Base-by-base conservation (phyloP, 306 rosid species). In the Glycine latifolia region DNA sequence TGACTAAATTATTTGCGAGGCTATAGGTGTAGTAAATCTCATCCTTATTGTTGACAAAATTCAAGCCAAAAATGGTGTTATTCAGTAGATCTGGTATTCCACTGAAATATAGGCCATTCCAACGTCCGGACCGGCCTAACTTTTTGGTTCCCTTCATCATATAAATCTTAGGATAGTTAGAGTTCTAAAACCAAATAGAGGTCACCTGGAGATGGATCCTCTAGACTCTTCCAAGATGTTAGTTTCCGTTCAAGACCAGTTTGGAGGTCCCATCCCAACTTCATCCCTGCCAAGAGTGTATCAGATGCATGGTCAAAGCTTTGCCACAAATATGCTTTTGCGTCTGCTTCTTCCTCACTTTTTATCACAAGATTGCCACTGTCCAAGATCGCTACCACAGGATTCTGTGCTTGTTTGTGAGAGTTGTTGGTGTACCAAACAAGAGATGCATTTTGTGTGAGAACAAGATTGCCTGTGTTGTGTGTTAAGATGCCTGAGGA, bases 221-320 rank as follows among this genome's bases (percentile, higher is more conserved):
- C 31, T 2, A 33, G 53, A 63, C 72, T 85, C 76, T 46, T 81
- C 85, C 88, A 85, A 2, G 80, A 2, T 5, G 80, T 4, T 62
- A 1, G 20, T 12, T 0, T 63, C 17, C 69, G 3, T 12, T 33
- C 5, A 0, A 35, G 9, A 33, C 69, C 47, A 1, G 4, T 44
- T 37, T 10, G 3, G 46, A 85, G 66, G 79, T 81, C 33, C 79
- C 76, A 11, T 43, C 88, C 85, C 0, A 60, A 15, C 65, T 80
- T 85, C 85, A 7, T 1, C 33, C 67, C 84, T 4, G 85, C 83
- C 53, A 89, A 75, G 4, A 75, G 14, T 15, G 93, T 87, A 58
- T 89, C 91, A 16, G 86, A 76, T 8, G 93, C 93, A 69, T 91
- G 67, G 17, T 91, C 91, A 56, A 88, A 89, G 77, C 95, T 86